Evolutionary conservation across 805 yeast genomes (phyloP).

Genomic region (Yarrowia sp.): DNA sequence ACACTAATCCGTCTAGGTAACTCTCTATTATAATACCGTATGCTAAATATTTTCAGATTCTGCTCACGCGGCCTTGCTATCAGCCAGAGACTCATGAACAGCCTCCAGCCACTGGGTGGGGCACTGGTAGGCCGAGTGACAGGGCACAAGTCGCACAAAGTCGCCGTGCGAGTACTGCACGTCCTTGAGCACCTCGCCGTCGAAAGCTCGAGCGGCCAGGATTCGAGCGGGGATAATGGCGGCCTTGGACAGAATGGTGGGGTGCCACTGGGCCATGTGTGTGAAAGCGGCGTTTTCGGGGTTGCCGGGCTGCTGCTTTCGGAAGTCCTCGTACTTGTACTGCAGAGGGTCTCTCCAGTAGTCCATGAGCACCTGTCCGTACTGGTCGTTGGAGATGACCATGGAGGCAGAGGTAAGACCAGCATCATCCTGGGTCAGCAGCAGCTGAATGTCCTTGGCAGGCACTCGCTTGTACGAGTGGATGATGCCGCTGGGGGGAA

Average conservation of each 20-base stretch:
- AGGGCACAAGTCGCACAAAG: slow-evolving; percentile 55
- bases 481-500: slow-evolving; percentile 42
- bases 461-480: slow-evolving; percentile 61
- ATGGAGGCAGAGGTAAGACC: slow-evolving; percentile 70
- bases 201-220: slow-evolving; percentile 42
- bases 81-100: slow-evolving; percentile 52
- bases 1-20: neutral
- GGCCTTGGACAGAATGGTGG: slow-evolving; percentile 67
- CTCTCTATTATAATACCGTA: neutral
- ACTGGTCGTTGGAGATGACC: slow-evolving; percentile 62
- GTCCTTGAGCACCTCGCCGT: slow-evolving; percentile 32
- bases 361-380: slow-evolving; percentile 70
- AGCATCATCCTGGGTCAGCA: slow-evolving; percentile 66
- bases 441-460: slow-evolving; percentile 54
- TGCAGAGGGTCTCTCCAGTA: slow-evolving; percentile 73
- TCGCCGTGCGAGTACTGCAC: slow-evolving; percentile 39
- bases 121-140: slow-evolving; percentile 35
- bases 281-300: slow-evolving; percentile 58
- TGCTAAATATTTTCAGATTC: slow-evolving; percentile 34
- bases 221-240: slow-evolving; percentile 67
- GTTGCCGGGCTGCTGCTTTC: slow-evolving; percentile 34
- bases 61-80: slow-evolving; percentile 53
- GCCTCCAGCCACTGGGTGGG: slow-evolving; percentile 39
- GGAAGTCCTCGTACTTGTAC: slow-evolving; percentile 61
- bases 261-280: slow-evolving; percentile 96